phyloP scores from a whole-genome alignment of 768 basidiomycete species.

The Leucocoprinus sp. region DNA sequence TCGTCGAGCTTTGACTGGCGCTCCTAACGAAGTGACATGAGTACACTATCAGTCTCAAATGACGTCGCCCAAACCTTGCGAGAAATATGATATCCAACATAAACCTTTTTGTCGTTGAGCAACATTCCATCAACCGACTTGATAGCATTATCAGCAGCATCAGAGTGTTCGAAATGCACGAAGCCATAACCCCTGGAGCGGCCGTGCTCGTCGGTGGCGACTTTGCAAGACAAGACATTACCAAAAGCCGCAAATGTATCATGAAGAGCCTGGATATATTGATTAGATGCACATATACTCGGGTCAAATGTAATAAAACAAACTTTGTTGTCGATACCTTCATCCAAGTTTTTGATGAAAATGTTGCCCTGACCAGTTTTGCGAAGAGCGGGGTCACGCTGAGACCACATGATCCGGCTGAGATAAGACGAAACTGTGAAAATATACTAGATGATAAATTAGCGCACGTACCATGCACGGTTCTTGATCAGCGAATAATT shows the following conservation, averaged over 20 bases:
- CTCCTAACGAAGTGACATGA: conserved; percentile 41
- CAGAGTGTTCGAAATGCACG: conserved; percentile 97
- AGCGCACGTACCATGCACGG: conserved; percentile 67
- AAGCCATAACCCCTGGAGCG: conserved; percentile 97
- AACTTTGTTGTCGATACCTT: conserved; percentile 96
- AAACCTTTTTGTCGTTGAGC: conserved; percentile 99
- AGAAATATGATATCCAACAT: conserved; percentile 94
- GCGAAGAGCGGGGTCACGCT: conserved; percentile 97
- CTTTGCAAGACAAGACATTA: conserved; percentile 98
- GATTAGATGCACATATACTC: neutral
- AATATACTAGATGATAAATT: conserved; percentile 18
- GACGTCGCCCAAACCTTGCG: conserved; percentile 59
- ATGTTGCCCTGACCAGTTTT: conserved; percentile 99
- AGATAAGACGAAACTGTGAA: conserved; percentile 14
- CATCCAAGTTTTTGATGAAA: conserved; percentile 99
- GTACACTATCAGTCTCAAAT: neutral
- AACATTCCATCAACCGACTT: conserved; percentile 99
- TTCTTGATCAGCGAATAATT: conserved; percentile 99
- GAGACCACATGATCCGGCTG: conserved; percentile 99
- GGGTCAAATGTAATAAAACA: conserved; percentile 4
- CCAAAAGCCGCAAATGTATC: conserved; percentile 99
- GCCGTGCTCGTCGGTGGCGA: conserved; percentile 93
- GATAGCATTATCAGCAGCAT: conserved; percentile 93
- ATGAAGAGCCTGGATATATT: conserved; percentile 71
- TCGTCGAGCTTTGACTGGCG: conserved; percentile 98